Base-by-base conservation (phyloP, 140 eudicot genomes). In the Oenanthe javanica region DNA sequence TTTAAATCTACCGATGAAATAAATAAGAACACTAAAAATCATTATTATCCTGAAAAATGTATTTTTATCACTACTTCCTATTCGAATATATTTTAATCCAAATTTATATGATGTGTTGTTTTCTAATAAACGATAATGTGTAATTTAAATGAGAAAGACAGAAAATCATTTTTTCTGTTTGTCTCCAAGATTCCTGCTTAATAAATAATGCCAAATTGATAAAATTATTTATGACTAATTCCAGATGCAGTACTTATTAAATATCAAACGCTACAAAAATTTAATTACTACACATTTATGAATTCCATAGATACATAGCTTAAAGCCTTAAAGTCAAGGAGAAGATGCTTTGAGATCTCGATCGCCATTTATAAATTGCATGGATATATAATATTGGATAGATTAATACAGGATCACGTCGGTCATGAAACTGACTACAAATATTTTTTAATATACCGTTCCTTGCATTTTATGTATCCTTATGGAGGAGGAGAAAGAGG, bases 281-380 rank as follows among this genome's bases (percentile, higher is more conserved):
- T 1, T 42, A 42, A 42, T 42, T 9, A 63, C 14, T 63, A 9
- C 6, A 10, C 70, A 23, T 63, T 23, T 9, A 63, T 23, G 70
- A 63, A 63, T 9, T 63, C 23, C 70, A 63, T 63, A 6, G 38
- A 63, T 63, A 23, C 0, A 23, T 63, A 63, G 70, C 70, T n/a
- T n/a, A 63, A 63, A 63, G 70, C 23, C 70, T n/a, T n/a, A 63
- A 63, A 63, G 70, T 63, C 70, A 63, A 63, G 70, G 31, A 63
- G 70, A 63, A 23, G 70, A 63, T 63, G 38, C 38, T 23, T 61
- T n/a, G 36, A 63, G 70, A 63, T 63, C 70, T 63, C 67, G 31
- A 59, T 59, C 31, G 31, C n/a, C 4, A 63, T n/a, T 14, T 23
- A 3, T 23, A 63, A 63, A 63, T 63, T 63, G 70, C 16, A 63